Evolutionary conservation across 2,329 filamentous ascomycete genomes (phyloP).

Genomic region (Penicillium sp.): DNA sequence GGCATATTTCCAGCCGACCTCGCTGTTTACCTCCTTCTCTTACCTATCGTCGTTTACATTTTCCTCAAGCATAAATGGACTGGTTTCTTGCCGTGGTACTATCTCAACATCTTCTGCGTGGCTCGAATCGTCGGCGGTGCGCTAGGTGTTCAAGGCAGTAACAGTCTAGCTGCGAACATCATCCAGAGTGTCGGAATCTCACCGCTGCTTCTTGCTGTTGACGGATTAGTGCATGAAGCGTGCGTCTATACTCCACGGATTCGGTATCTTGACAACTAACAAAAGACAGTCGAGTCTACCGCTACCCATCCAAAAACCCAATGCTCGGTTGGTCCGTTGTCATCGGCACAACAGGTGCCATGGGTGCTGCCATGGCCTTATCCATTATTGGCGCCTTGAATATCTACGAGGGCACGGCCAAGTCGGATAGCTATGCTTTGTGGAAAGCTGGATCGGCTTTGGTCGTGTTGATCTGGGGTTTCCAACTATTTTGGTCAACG

Average conservation of each 20-base stretch:
- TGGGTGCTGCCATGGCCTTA: background rate
- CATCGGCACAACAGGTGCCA: background rate
- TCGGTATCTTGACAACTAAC: background rate
- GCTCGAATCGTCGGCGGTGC: conserved; percentile 6
- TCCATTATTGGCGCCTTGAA: background rate
- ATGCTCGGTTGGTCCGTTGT: background rate
- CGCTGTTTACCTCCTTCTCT: background rate
- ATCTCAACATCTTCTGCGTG: conserved; percentile 4
- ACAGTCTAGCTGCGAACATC: background rate
- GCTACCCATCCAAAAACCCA: background rate
- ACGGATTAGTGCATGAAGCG: conserved; percentile 9
- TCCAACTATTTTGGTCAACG: background rate
- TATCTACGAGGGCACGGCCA: background rate
- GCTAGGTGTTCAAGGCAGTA: conserved; percentile 1
- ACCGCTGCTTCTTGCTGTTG: conserved; percentile 2
- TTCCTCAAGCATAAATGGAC: background rate
- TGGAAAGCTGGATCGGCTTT: background rate
- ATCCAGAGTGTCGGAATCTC: conserved; percentile 6
- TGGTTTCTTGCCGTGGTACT: conserved; percentile 2
- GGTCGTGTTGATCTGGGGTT: background rate
- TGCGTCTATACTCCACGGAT: background rate
- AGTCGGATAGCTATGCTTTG: background rate
- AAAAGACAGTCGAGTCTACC: background rate
- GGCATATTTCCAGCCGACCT: background rate
- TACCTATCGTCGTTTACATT: background rate